These are phyloP conservation scores for Diaporthe sp. DNA, from an alignment of 2,329 filamentous ascomycete genomes.

Conservation along the genomic window DNA sequence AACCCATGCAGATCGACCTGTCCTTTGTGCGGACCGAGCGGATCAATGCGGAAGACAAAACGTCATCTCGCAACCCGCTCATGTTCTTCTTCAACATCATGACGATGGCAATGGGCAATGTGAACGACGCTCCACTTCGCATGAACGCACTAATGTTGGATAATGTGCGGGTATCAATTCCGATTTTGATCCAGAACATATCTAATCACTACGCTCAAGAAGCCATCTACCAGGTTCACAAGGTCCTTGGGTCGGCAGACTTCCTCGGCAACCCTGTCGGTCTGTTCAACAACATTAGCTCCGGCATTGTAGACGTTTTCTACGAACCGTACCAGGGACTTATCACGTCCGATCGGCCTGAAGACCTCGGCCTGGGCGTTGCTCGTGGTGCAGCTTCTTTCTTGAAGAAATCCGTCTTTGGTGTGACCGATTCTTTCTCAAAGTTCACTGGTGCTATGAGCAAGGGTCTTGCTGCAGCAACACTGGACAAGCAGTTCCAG, in stretches of 20 bases:
- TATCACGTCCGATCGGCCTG: slow-evolving; percentile 94
- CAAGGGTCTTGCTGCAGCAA: slow-evolving; percentile 94
- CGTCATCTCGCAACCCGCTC: slow-evolving; percentile 88
- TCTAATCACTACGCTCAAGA: slow-evolving; percentile 97
- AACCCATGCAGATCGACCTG: slow-evolving; percentile 97
- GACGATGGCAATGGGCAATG: slow-evolving; percentile 99
- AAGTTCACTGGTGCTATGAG: slow-evolving; percentile 98
- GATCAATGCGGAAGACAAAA: slow-evolving; percentile 95
- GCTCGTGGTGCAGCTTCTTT: slow-evolving; percentile 97
- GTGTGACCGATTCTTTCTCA: slow-evolving; percentile 95
- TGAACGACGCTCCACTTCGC: slow-evolving; percentile 95
- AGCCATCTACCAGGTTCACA: slow-evolving; percentile 94
- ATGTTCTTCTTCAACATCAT: slow-evolving; percentile 99
- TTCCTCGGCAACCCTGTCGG: slow-evolving; percentile 98
- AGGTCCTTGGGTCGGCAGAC: slow-evolving; percentile 95
- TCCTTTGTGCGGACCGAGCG: slow-evolving; percentile 97
- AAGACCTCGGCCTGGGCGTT: slow-evolving; percentile 94
- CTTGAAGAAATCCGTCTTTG: slow-evolving; percentile 98
- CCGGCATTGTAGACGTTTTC: slow-evolving; percentile 96
- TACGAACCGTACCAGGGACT: slow-evolving; percentile 98
- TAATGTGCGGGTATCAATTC: slow-evolving; percentile 91
- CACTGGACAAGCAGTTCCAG: slow-evolving; percentile 98
- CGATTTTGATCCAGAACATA: slow-evolving; percentile 85
- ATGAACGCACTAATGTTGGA: slow-evolving; percentile 95
- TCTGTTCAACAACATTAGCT: slow-evolving; percentile 97